phyloP scores from a whole-genome alignment of 305 asterid genomes.

The Salvia sclarea region DNA sequence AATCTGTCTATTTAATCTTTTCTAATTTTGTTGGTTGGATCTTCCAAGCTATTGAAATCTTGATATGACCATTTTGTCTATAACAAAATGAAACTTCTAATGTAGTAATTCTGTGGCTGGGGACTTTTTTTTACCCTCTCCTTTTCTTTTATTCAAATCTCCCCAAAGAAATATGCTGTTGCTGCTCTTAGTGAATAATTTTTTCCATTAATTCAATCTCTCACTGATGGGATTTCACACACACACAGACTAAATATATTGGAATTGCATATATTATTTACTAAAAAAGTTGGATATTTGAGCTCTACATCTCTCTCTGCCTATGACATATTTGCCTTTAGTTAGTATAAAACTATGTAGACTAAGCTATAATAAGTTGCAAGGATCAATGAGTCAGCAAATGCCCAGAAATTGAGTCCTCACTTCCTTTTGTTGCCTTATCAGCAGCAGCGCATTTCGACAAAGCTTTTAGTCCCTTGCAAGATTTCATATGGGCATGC shows the following conservation, averaged over 20 bases:
- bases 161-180: background rate
- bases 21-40: background rate
- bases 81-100: background rate
- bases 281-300: background rate
- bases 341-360: conserved; percentile 4
- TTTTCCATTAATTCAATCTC: background rate
- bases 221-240: background rate
- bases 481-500: conserved; percentile 80
- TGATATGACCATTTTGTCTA: background rate
- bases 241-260: background rate
- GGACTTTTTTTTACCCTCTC: too few relatives aligned
- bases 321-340: background rate
- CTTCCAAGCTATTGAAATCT: background rate
- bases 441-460: conserved; percentile 44
- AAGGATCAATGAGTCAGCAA: conserved; percentile 38
- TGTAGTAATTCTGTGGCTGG: background rate
- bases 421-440: conserved; percentile 31
- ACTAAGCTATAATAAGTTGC: background rate
- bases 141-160: too few relatives aligned
- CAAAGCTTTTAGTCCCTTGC: conserved; percentile 67
- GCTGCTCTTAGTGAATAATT: background rate
- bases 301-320: conserved; percentile 18
- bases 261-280: conserved; percentile 3
- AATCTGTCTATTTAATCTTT: conserved; percentile 1
- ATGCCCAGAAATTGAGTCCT: conserved; percentile 44